Conservation (phyloP, 768 basidiomycete species). For the Leccinum disarticulatum region DNA sequence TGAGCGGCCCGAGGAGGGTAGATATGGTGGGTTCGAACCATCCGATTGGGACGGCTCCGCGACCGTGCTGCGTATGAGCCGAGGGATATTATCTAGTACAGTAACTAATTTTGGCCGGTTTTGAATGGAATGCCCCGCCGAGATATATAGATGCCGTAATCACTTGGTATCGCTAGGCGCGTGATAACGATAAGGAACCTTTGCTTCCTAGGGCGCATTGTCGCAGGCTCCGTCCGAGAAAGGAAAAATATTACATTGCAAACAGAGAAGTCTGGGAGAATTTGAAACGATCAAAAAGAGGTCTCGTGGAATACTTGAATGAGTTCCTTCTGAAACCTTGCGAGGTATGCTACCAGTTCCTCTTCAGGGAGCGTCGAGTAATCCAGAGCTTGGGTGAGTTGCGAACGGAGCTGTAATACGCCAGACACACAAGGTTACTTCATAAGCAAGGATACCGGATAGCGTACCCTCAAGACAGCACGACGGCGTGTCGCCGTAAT, state of each 20-base stretch:
- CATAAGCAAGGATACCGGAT: neutral
- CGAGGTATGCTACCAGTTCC: constrained; percentile 65
- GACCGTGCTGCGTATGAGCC: neutral
- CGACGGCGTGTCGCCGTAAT: constrained; percentile 63
- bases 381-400: constrained; percentile 70
- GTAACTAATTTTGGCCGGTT: neutral
- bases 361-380: constrained; percentile 72
- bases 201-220: neutral
- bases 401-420: constrained; percentile 59
- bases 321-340: constrained; percentile 69
- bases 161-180: neutral
- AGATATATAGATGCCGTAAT: constrained; percentile 14
- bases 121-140: neutral
- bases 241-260: constrained; percentile 6
- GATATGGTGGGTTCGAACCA: constrained; percentile 11
- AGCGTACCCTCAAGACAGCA: constrained; percentile 61
- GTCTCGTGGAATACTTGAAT: constrained; percentile 45
- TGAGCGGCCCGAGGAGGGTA: constrained; percentile 5
- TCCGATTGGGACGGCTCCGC: constrained; percentile 15
- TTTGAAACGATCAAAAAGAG: constrained; percentile 11
- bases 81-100: neutral
- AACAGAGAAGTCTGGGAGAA: neutral
- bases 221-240: neutral
- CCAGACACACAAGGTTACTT: neutral
- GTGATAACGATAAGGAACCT: constrained; percentile 16